Conservation (phyloP, 768 basidiomycete species). For the Lactifluus piperatus region DNA sequence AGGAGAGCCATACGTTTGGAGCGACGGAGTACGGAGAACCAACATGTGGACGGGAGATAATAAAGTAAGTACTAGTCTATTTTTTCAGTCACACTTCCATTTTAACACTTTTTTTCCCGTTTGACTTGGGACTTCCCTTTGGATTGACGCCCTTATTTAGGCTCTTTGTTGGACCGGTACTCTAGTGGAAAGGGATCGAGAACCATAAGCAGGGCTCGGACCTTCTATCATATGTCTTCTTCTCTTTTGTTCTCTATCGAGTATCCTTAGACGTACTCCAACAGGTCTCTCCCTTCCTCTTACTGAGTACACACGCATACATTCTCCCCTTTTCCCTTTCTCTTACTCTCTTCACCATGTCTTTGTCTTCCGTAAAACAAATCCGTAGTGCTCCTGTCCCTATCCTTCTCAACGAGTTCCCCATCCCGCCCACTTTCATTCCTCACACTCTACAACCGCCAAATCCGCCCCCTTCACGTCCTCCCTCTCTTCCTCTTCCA, state of each 20-base stretch:
- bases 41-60: not conserved
- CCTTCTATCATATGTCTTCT: not conserved
- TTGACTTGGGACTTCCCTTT: not conserved
- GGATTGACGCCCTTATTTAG: constrained; percentile 13
- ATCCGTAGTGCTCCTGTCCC: constrained; percentile 19
- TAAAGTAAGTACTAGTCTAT: constrained; percentile 7
- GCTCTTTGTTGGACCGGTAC: not conserved
- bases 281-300: not conserved
- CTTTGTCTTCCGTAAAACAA: not conserved
- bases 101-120: not conserved
- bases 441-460: constrained; percentile 21
- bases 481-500: constrained; percentile 51
- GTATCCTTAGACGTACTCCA: not conserved
- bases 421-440: constrained; percentile 28
- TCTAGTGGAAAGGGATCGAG: not conserved
- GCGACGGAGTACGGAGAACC: not conserved
- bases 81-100: constrained; percentile 8
- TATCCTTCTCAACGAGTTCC: constrained; percentile 27
- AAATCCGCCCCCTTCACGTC: constrained; percentile 52
- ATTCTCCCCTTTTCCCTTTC: not conserved
- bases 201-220: not conserved
- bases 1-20: not conserved
- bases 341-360: not conserved
- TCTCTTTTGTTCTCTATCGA: constrained; percentile 9
- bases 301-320: not conserved